These are phyloP conservation scores for Fusarium sacchari DNA, from an alignment of 2,329 filamentous ascomycete species.

Conservation along the genomic window DNA sequence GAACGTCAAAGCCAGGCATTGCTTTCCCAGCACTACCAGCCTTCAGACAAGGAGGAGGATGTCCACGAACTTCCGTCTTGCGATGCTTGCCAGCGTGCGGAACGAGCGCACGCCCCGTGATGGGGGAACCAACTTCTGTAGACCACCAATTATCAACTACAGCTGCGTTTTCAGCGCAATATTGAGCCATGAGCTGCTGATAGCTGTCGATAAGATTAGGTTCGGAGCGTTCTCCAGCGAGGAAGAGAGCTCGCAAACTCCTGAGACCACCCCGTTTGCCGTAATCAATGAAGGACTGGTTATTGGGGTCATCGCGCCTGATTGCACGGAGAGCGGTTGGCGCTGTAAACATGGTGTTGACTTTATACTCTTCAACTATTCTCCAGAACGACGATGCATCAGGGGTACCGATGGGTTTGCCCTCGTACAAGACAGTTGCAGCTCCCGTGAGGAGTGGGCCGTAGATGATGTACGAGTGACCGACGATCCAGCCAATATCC, in stretches of 20 bases:
- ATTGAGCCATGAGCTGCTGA: conserved; percentile 73
- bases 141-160: conserved; percentile 72
- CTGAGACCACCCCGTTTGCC: conserved; percentile 77
- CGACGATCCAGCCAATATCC: conserved; percentile 85
- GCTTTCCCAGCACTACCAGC: conserved; percentile 90
- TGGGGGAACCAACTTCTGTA: conserved; percentile 67
- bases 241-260: conserved; percentile 77
- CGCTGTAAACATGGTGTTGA: conserved; percentile 86
- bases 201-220: conserved; percentile 86
- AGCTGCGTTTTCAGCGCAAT: conserved; percentile 69
- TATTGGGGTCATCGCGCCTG: conserved; percentile 83
- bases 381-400: conserved; percentile 91
- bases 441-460: conserved; percentile 86
- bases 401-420: conserved; percentile 91
- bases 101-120: conserved; percentile 64
- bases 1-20: conserved; percentile 91
- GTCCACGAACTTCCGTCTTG: conserved; percentile 52
- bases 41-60: conserved; percentile 67
- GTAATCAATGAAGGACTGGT: conserved; percentile 69
- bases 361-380: conserved; percentile 83
- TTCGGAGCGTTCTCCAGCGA: conserved; percentile 90
- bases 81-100: conserved; percentile 69
- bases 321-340: conserved; percentile 90
- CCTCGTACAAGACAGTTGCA: conserved; percentile 88
- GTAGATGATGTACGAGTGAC: conserved; percentile 85